These are phyloP conservation scores for Colletotrichum salicis DNA, from an alignment of 2,329 filamentous ascomycete species.

Conservation along the genomic window DNA sequence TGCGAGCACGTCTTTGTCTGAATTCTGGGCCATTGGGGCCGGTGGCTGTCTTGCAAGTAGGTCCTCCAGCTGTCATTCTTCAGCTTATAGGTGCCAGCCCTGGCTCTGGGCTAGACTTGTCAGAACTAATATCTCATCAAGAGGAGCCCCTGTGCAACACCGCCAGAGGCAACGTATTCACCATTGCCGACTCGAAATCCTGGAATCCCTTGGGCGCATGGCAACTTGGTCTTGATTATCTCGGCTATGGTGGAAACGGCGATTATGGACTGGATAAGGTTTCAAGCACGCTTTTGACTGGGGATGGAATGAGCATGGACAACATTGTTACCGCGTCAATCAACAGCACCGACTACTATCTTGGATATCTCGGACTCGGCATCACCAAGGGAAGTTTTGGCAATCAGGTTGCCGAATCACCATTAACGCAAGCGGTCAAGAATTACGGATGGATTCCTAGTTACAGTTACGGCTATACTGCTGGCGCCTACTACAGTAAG, in stretches of 20 bases:
- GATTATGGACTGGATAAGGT: conserved; percentile 70
- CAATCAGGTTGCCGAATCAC: conserved; percentile 58
- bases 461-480: conserved; percentile 80
- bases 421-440: conserved; percentile 68
- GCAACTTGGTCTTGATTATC: conserved; percentile 67
- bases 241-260: conserved; percentile 70
- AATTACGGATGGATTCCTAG: conserved; percentile 72
- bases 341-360: conserved; percentile 66
- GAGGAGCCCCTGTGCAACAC: conserved; percentile 63
- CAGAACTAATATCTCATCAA: conserved; percentile 39
- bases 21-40: conserved; percentile 75
- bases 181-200: conserved; percentile 61
- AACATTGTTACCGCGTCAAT: conserved; percentile 61
- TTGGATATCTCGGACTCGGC: conserved; percentile 67
- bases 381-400: conserved; percentile 65
- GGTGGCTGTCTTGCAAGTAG: conserved; percentile 64
- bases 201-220: conserved; percentile 71
- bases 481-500: conserved; percentile 77
- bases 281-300: conserved; percentile 50
- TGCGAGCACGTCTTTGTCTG: conserved; percentile 75
- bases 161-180: conserved; percentile 69
- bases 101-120: not conserved
- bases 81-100: not conserved
- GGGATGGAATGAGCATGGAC: conserved; percentile 53
- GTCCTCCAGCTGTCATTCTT: conserved; percentile 38